Percentiles rank a stretch among this genome's conserved stretches.
phyloP scores from a whole-genome alignment of 2,329 filamentous ascomycete species.

The Aspergillus hiratsukae region DNA sequence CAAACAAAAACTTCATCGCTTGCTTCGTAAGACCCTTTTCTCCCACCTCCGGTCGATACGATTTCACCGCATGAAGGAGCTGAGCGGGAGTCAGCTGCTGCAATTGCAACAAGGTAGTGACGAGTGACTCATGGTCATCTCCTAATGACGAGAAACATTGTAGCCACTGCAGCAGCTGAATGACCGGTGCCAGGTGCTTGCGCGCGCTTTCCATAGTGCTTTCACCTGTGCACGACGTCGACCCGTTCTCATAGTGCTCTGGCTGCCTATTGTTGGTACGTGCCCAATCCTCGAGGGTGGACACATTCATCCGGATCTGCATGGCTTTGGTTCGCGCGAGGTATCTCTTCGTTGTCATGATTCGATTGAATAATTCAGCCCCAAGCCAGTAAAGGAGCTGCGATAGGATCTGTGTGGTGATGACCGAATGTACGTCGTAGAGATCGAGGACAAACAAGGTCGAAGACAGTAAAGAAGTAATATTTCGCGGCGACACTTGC shows the following conservation, averaged over 20 bases:
- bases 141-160: constrained; percentile 95
- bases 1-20: constrained; percentile 78
- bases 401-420: constrained; percentile 83
- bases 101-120: constrained; percentile 84
- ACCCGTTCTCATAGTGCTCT: constrained; percentile 91
- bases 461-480: constrained; percentile 90
- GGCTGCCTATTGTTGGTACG: constrained; percentile 87
- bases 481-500: constrained; percentile 88
- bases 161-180: constrained; percentile 93
- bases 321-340: constrained; percentile 95
- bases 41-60: constrained; percentile 91
- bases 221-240: constrained; percentile 79
- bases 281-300: constrained; percentile 92
- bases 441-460: constrained; percentile 95
- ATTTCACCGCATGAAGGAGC: constrained; percentile 83
- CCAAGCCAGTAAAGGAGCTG: constrained; percentile 96
- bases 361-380: constrained; percentile 92
- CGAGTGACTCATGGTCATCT: constrained; percentile 82
- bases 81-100: constrained; percentile 81
- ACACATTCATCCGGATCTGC: constrained; percentile 99
- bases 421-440: constrained; percentile 98
- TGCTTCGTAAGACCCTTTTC: constrained; percentile 88
- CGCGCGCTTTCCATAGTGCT: constrained; percentile 79
- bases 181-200: constrained; percentile 80
- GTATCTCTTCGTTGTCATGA: constrained; percentile 95